Conservation (phyloP, 192 early-diverging fungal genomes). For the Backusella luteola region DNA sequence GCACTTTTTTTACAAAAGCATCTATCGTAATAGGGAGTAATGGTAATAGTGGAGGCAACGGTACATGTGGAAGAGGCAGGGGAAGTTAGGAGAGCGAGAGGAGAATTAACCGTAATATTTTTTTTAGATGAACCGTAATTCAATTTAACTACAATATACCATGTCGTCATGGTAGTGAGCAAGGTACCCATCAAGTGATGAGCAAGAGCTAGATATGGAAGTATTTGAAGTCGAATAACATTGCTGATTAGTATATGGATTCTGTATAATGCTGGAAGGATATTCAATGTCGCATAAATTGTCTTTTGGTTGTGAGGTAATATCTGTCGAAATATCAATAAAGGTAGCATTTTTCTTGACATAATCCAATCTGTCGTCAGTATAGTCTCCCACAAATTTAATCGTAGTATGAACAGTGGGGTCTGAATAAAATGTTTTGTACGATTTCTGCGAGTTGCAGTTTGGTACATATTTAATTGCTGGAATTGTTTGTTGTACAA, state of each 20-base stretch:
- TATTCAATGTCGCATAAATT: not conserved
- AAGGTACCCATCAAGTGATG: not conserved
- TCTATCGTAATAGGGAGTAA: not conserved
- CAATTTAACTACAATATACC: constrained; percentile 5
- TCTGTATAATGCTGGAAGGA: not conserved
- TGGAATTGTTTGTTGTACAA: constrained; percentile 13
- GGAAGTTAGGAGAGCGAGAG: not conserved
- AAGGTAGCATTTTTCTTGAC: not conserved
- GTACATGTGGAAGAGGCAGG: constrained; percentile 2
- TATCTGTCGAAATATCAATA: constrained; percentile 1
- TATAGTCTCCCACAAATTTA: not conserved
- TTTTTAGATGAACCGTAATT: not conserved
- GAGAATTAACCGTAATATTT: not conserved
- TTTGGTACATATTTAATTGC: constrained; percentile 7
- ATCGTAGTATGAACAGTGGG: not conserved
- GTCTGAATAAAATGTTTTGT: constrained; percentile 6
- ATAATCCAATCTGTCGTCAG: not conserved
- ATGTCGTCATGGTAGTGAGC: not conserved
- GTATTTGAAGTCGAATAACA: not conserved
- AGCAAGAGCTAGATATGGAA: not conserved
- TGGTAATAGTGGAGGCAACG: not conserved
- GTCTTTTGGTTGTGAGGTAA: not conserved
- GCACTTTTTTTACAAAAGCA: not conserved
- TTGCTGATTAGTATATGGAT: not conserved
- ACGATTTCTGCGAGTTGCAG: not conserved